Evolutionary conservation across 495 filamentous ascomycete species (phyloP), one percentile per base, ranked within the genome.

Genomic region (Immersiella caudata): DNA sequence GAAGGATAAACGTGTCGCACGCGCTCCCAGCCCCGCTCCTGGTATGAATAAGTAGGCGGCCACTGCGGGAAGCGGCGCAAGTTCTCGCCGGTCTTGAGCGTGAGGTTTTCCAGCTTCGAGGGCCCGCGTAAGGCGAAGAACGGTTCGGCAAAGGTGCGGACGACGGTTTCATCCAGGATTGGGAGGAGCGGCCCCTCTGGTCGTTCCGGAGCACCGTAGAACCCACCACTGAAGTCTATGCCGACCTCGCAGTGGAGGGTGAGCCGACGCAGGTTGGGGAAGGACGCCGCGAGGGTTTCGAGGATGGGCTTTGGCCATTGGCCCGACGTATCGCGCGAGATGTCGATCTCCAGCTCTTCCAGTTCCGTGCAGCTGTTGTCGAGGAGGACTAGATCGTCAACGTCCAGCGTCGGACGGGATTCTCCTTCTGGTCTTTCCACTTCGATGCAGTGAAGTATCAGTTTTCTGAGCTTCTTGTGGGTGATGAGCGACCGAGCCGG

Each of bases 41-140:
- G 2, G 12, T 7, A 2, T 8, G 8, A 33, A 62, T 62, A 62
- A 5, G 16, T 1, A 49, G 60, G 60, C 9, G 36, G 26, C 60
- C 60, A 62, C 60, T 62, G 60, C 60, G 60, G 60, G 36, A 62
- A 62, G 36, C 60, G 60, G 60, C 60, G 60, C 36, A 62, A 25
- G 26, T 8, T 26, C 33, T 62, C 60, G 33, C 60, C 60, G 33
- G 60, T 62, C 18, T 62, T 62, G 29, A 62, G 20, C 0, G 60
- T 62, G 36, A 62, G 29, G 5, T 5, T 62, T 33, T 40, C 36
- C 33, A 62, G 29, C 33, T 50, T 62, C 8, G 60, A 62, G 1
- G 60, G 1, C 8, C 60, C 60, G n/a, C 60, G 60, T 7, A 27
- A 49, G 36, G 60, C 33, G 24, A 62, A 46, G 21, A 62, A 62